These are phyloP conservation scores for Xerocomus amazonicus DNA, from an alignment of 1,284 basidiomycete genomes.

Conservation along the genomic window DNA sequence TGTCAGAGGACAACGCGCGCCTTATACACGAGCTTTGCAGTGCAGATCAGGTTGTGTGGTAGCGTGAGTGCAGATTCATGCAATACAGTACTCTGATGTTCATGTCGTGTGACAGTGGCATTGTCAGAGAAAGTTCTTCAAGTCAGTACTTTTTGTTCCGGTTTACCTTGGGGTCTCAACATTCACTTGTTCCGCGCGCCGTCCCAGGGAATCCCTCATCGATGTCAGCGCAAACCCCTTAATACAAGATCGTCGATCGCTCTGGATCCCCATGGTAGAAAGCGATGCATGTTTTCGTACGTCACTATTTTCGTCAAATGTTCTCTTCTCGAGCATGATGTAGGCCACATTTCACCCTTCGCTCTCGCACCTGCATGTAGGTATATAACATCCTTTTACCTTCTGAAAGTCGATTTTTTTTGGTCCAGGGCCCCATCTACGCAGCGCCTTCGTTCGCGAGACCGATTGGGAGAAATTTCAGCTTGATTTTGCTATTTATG, in stretches of 20 bases:
- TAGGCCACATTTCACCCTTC: slow-evolving; percentile 2
- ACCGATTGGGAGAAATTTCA: slow-evolving; percentile 12
- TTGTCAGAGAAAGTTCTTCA: slow-evolving; percentile 17
- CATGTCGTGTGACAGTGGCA: slow-evolving; percentile 12
- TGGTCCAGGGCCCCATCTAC: slow-evolving; percentile 19
- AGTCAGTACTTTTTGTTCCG: slow-evolving; percentile 10
- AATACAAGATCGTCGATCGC: background rate
- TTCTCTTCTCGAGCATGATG: background rate
- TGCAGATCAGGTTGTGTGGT: slow-evolving; percentile 42
- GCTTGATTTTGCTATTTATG: slow-evolving; percentile 6
- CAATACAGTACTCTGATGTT: background rate
- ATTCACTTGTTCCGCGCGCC: background rate
- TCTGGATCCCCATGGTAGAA: slow-evolving; percentile 24
- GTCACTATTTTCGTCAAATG: background rate
- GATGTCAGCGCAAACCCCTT: background rate
- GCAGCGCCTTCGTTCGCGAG: slow-evolving; percentile 16
- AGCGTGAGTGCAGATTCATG: slow-evolving; percentile 33
- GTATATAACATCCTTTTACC: background rate
- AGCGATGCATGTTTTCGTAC: slow-evolving; percentile 22
- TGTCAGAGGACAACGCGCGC: slow-evolving; percentile 36
- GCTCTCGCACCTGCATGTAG: background rate
- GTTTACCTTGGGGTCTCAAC: background rate
- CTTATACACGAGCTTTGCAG: slow-evolving; percentile 44
- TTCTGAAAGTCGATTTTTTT: background rate
- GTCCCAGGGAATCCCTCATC: slow-evolving; percentile 15